Base-by-base conservation (phyloP, 768 basidiomycete genomes). In the Pluteus cervinus region DNA sequence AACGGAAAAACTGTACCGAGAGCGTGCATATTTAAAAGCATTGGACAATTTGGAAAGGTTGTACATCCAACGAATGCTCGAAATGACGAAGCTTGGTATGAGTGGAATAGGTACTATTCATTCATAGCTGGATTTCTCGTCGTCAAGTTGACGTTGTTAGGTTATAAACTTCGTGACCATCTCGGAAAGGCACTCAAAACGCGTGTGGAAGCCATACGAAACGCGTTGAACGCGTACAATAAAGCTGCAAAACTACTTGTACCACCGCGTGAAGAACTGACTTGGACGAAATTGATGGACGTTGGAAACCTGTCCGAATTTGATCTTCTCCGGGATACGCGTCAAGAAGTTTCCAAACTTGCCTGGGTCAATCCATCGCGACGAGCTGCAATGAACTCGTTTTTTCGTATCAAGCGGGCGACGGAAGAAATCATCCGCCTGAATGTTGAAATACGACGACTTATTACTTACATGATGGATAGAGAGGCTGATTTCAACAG, bases 221-320 rank as follows among this genome's bases (percentile, higher is more conserved):
- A 22, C 3, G 48, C 48, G 1, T 28, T 51, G 4, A 24, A 33
- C 0, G 7, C 20, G 3, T 47, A 46, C 42, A 51, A 51, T 20
- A 24, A 3, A 2, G 46, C 46, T 10, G 46, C 46, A 5, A 14
- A 3, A 12, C 5, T 20, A 2, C 29, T 49, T 7, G 26, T 9
- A 1, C 51, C 41, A 7, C 39, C 42, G 5, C 39, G 36, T 12
- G 33, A 5, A 2, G n/a, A 7, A 4, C 39, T 49, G 3, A 9
- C 31, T 6, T 52, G 49, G 46, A 39, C 45, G 3, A 35, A 43
- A 7, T 45, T 59, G 0, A 38, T 56, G 1, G 36, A 58, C 8
- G 41, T 32, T 7, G 41, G 33, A 0, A 40, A 33, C 31, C 26
- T 55, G 7, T 42, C 48, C 9, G 47, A 55, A 12, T 54, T 53